Evolutionary conservation across 176 grass and related monocot genomes (phyloP).

Genomic region (Saccharum officinarum): DNA sequence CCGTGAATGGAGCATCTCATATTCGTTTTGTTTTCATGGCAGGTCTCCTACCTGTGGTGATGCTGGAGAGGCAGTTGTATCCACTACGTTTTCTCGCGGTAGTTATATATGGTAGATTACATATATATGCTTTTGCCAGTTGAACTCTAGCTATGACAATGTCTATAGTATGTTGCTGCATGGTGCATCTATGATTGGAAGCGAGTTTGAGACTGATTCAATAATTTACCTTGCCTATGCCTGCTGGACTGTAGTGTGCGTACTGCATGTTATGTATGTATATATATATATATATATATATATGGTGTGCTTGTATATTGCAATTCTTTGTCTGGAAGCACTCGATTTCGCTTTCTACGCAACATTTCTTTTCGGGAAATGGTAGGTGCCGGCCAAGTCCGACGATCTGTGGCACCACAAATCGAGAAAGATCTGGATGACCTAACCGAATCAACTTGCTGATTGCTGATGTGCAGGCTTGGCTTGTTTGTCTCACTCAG

Average conservation of each 20-base stretch:
- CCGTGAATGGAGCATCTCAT: neutral
- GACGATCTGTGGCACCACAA: neutral
- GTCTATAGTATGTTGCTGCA: conserved; percentile 33
- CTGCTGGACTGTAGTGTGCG: conserved; percentile 16
- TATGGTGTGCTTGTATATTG: conserved; percentile 8
- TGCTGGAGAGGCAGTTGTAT: conserved; percentile 31
- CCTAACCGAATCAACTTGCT: conserved; percentile 18
- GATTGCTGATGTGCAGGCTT: neutral
- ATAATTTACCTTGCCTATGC: conserved; percentile 45
- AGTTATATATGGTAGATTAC: conserved; percentile 18
- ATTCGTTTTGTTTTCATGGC: neutral
- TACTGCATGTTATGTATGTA: conserved; percentile 13
- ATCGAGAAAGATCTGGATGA: conserved; percentile 39
- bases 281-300: neutral
- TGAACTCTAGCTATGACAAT: conserved; percentile 24
- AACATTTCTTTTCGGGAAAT: conserved; percentile 27
- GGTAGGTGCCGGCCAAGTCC: conserved; percentile 11
- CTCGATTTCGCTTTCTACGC: conserved; percentile 17
- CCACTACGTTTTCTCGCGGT: neutral
- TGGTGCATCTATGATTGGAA: conserved; percentile 38
- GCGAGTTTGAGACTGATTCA: conserved; percentile 30
- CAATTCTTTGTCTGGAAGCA: neutral
- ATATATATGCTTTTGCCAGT: conserved; percentile 23
- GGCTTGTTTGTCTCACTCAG: conserved; percentile 20
- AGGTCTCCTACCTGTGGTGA: conserved; percentile 24